Evolutionary conservation across 768 basidiomycete genomes (phyloP), one percentile per base, ranked within the genome.

Genomic region (Mycena galericulata): DNA sequence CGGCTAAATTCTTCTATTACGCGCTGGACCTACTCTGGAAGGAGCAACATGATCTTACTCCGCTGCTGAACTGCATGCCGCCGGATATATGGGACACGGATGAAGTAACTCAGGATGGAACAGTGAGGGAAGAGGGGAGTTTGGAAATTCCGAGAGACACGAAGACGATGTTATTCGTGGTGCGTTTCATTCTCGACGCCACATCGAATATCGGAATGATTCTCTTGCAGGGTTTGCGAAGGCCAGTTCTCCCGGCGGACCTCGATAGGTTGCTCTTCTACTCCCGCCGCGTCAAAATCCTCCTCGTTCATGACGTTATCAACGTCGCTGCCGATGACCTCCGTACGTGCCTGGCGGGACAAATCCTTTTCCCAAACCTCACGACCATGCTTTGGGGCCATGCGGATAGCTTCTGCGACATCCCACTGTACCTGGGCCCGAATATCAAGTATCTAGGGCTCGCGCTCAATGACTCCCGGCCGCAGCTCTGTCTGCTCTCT

Each of bases 11-110:
- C 14, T 55, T 55, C 12, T 34, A 38, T 3, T 40, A 55, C 26
- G 53, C 53, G n/a, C 53, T 55, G 53, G 53, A 55, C 34, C 22
- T 55, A 9, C 53, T 55, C 22, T 55, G 53, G 53, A 55, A 55
- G 22, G 34, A 55, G 53, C 53, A 55, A 26, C 32, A 55, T 11
- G 53, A 12, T 22, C 24, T 55, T 17, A 6, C 20, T 15, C 20
- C 34, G 34, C 34, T 55, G 4, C 15, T 55, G n/a, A 55, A 55
- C 22, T 55, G 53, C 36, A 40, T 55, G 53, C 53, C 53, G 36
- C n/a, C 12, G 30, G 53, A 55, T 38, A 7, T 55, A 34, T 55
- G 53, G 53, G 34, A 55, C 34, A 55, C 53, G 34, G 36, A 55
- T n/a, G 34, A 55, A 18, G n/a, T n/a, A n/a, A n/a, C n/a, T n/a